These are phyloP conservation scores for Penicillium alfredii DNA, from an alignment of 495 filamentous ascomycete species.

Conservation along the genomic window DNA sequence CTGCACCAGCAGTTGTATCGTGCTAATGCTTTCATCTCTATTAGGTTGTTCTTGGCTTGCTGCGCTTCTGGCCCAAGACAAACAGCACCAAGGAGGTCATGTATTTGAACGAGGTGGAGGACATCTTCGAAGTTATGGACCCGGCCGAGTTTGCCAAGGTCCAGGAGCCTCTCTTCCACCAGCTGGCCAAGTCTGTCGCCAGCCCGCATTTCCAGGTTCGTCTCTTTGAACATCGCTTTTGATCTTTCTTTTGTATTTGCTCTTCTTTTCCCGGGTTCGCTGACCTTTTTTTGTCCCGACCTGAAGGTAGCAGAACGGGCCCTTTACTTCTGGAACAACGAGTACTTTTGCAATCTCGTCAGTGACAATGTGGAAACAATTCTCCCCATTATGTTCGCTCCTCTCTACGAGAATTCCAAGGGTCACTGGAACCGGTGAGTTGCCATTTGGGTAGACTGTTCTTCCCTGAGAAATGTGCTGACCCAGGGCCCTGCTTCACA, in stretches of 20 bases:
- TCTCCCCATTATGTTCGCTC: conserved; percentile 98
- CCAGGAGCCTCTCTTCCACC: conserved; percentile 93
- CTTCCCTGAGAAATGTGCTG: not conserved
- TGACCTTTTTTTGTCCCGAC: too few species aligned
- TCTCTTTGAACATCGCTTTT: not conserved
- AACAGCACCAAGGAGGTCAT: conserved; percentile 99
- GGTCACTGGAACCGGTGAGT: conserved; percentile 96
- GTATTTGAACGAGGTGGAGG: conserved; percentile 98
- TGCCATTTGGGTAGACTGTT: not conserved
- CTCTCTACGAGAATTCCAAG: conserved; percentile 98
- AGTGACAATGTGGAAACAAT: conserved; percentile 99
- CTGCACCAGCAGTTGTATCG: not conserved
- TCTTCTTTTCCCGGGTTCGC: too few species aligned
- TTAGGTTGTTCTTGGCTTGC: conserved; percentile 86
- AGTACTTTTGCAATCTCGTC: conserved; percentile 99
- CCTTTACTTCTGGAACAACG: conserved; percentile 99
- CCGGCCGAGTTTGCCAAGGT: conserved; percentile 98
- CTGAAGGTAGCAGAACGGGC: conserved; percentile 95
- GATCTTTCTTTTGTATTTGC: too few species aligned
- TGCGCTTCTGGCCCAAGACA: conserved; percentile 98
- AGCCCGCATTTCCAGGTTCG: conserved; percentile 94
- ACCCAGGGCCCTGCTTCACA: conserved; percentile 31
- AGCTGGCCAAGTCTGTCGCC: conserved; percentile 94
- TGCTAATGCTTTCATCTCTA: conserved; percentile 3
- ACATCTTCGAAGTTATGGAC: conserved; percentile 99